Evolutionary conservation across 768 basidiomycete species (phyloP), one percentile per base, ranked within the genome.

Genomic region (Candolleomyces efflorescens): DNA sequence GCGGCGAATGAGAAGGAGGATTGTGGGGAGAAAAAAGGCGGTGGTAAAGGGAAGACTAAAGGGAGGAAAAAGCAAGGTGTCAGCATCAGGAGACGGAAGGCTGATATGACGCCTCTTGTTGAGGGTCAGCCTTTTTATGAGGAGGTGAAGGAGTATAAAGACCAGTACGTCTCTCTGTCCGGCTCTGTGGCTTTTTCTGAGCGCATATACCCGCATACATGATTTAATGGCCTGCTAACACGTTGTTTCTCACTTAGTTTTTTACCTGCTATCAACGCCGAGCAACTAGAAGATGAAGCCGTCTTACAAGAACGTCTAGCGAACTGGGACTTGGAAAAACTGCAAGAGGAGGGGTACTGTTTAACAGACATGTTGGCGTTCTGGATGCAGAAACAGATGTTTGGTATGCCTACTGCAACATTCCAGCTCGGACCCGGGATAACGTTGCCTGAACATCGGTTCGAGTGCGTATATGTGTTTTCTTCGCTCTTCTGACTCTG

Each of bases 341-440:
- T 93, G 44, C 71, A 78, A 61, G 73, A 79, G n/a, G 86, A 88
- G 62, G 92, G 92, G 0, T 92, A 90, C 64, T 82, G 84, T 53
- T 65, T 94, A 32, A 86, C 84, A 0, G 83, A 76, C 17, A 71
- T 92, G 22, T 77, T 71, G 15, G 89, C 81, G 0, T 92, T 80
- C 65, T 91, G 88, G 90, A 67, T 86, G 39, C 78, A 84, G 56
- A 76, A 74, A n/a, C 81, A 78, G 22, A 79, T 82, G 55, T 86
- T 82, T 68, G 87, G 86, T 0, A 80, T 80, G 41, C 85, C 83
- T 1, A 78, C 87, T 5, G 90, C 89, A 0, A 77, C 79, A 2
- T 92, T 94, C 63, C 66, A 71, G 0, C 67, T 84, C 0, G 85
- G 89, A 32, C 82, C 89, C 17, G 88, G 89, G 0, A 62, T 84